Evolutionary conservation across 2,329 filamentous ascomycete species (phyloP), one percentile per base, ranked within the genome.

Genomic region (Ophiostoma sp.): DNA sequence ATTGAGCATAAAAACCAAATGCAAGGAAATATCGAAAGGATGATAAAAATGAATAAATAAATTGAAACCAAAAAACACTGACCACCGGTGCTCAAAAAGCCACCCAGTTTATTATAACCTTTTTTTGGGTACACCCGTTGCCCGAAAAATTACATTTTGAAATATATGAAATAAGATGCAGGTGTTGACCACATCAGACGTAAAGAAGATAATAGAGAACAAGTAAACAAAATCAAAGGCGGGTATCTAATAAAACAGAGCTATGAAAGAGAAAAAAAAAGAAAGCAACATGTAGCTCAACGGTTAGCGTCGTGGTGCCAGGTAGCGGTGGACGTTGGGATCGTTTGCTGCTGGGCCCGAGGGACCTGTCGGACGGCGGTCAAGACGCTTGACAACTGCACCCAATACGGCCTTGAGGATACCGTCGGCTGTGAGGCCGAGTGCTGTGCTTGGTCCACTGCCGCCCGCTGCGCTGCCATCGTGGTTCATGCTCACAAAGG

Each of bases 371-470:
- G 9, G 57, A 15, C 12, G 39, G 31, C 72, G 72, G 55, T 77
- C 76, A 2, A 77, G 75, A 12, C 76, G 76, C 61, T 74, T 75
- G 76, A 93, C 89, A 9, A 97, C 92, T 0, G 90, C 88, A 2
- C 94, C 95, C 4, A 97, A 85, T 0, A 97, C 92, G 36, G 89
- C 89, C 82, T 98, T 98, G 75, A 98, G 82, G 59, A 98, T 91
- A 0, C 87, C 89, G 1, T 93, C 89, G 0, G 87, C 91, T 0
- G 89, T 90, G 63, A 98, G 83, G 8, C 77, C 78, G 6, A 79
- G 74, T 79, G 79, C 75, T 19, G 84, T 83, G 31, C 83, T 83
- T 25, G 84, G 81, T 9, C 36, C 31, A 19, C 15, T n/a, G n/a
- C 42, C 15, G 6, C 6, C 8, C 0, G 48, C 17, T 9, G 36